Conservation (phyloP, 2,329 filamentous ascomycete species). For the Verticillium nonalfalfae region DNA sequence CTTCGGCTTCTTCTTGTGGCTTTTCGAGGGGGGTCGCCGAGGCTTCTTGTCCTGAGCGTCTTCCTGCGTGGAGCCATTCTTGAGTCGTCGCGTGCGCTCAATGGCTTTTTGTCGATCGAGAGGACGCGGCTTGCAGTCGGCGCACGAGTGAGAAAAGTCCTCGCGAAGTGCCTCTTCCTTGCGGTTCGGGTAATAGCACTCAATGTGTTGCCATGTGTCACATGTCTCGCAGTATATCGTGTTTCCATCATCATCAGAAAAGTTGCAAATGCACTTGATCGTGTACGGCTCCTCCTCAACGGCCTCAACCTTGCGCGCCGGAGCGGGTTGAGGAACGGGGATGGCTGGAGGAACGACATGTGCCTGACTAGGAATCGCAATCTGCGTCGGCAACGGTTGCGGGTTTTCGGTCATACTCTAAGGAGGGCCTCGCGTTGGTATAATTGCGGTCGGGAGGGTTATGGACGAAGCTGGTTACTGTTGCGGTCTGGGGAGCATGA, state of each 20-base stretch:
- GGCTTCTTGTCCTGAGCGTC: conserved; percentile 60
- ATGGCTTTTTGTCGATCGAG: conserved; percentile 70
- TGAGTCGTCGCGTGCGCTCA: conserved; percentile 61
- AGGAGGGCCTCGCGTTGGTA: conserved; percentile 33
- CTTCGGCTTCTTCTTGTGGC: conserved; percentile 82
- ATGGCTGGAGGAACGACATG: conserved; percentile 33
- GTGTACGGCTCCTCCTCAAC: conserved; percentile 81
- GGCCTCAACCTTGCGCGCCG: conserved; percentile 40
- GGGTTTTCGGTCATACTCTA: conserved; percentile 60
- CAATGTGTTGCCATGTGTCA: conserved; percentile 97
- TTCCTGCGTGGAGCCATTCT: conserved; percentile 32
- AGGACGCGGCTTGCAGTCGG: conserved; percentile 74
- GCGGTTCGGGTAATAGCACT: conserved; percentile 83
- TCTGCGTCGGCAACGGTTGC: conserved; percentile 46
- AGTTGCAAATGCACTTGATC: conserved; percentile 97
- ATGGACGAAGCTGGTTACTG: conserved; percentile 39
- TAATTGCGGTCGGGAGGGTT: conserved; percentile 21
- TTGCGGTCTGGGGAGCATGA: conserved; percentile 51
- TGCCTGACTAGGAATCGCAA: conserved; percentile 48
- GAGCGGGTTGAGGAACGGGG: conserved; percentile 31
- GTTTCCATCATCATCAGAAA: conserved; percentile 90
- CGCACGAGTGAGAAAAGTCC: conserved; percentile 76
- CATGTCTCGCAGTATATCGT: conserved; percentile 95
- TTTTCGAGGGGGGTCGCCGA: conserved; percentile 71
- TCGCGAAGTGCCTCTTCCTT: conserved; percentile 65